Conservation (phyloP, 1,284 basidiomycete genomes). For the Puccinia novopanici region DNA sequence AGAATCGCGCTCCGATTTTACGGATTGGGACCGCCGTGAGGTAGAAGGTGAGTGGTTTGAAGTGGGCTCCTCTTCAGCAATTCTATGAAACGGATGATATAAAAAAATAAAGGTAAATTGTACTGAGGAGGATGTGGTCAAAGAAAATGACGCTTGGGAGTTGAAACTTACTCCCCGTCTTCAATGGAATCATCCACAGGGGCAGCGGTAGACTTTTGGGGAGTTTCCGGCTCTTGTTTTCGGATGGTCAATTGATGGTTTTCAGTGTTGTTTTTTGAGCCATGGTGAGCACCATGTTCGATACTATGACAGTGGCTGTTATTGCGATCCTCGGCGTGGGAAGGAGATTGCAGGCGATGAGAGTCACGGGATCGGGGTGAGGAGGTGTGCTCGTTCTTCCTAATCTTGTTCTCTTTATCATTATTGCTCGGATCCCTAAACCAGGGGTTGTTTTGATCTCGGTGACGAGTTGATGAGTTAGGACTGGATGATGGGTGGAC, state of each 20-base stretch:
- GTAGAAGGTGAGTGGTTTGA: conserved; percentile 31
- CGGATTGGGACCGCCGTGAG: conserved; percentile 18
- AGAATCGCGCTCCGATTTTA: conserved; percentile 23
- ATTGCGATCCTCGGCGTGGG: not conserved
- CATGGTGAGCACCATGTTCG: not conserved
- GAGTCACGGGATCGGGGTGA: conserved; percentile 20
- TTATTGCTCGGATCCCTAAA: conserved; percentile 39
- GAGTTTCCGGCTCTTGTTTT: not conserved
- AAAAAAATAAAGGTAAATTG: not conserved
- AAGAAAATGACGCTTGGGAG: not conserved
- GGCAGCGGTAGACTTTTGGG: not conserved
- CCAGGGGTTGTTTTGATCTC: conserved; percentile 46
- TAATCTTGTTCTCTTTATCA: conserved; percentile 6
- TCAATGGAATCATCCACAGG: conserved; percentile 43
- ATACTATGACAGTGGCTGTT: not conserved
- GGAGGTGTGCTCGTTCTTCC: not conserved
- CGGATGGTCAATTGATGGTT: not conserved
- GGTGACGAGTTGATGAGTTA: conserved; percentile 15
- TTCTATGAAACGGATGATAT: conserved; percentile 21
- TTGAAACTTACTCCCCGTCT: conserved; percentile 46
- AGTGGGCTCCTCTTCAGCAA: conserved; percentile 23
- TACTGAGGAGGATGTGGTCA: not conserved
- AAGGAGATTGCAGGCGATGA: not conserved
- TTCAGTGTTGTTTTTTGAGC: not conserved
- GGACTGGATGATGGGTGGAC: conserved; percentile 20